These are phyloP conservation scores for Aspergillus ellipticus DNA, from an alignment of 495 filamentous ascomycete genomes.

Conservation along the genomic window DNA sequence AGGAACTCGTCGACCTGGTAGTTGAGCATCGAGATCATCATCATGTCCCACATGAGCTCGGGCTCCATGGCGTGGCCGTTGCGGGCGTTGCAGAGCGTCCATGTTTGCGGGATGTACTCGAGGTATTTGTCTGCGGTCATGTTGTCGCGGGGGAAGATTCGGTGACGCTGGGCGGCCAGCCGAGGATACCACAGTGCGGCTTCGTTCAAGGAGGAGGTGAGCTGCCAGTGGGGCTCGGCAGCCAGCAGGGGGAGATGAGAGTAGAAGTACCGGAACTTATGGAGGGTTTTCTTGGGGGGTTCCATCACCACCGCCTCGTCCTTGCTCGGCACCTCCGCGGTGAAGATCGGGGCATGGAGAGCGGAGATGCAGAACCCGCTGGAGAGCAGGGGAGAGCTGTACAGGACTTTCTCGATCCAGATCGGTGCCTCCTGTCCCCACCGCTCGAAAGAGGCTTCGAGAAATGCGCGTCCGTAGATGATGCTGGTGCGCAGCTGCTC, in stretches of 20 bases:
- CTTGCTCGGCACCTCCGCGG: not conserved
- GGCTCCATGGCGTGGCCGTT: not conserved
- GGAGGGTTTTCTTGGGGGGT: not conserved
- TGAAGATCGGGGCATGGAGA: conserved; percentile 1
- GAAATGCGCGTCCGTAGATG: not conserved
- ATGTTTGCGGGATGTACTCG: conserved; percentile 34
- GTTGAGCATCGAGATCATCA: conserved; percentile 33
- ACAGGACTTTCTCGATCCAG: conserved; percentile 40
- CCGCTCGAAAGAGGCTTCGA: conserved; percentile 13
- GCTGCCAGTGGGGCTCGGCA: conserved; percentile 17
- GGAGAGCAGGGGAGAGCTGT: conserved; percentile 23
- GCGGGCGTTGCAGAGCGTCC: conserved; percentile 24
- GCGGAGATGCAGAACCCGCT: conserved; percentile 34
- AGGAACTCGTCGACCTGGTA: conserved; percentile 42
- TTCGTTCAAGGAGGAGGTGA: conserved; percentile 26
- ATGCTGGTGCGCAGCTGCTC: not conserved
- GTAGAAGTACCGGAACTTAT: not conserved
- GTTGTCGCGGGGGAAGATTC: conserved; percentile 21
- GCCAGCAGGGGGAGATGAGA: conserved; percentile 20
- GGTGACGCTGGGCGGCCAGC: not conserved
- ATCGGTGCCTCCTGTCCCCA: conserved; percentile 23
- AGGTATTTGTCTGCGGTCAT: conserved; percentile 31
- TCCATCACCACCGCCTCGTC: not conserved
- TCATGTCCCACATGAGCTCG: conserved; percentile 34
- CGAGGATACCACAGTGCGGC: conserved; percentile 18